These are phyloP conservation scores for Dispira simplex DNA, from an alignment of 192 early-diverging fungal genomes.

Conservation along the genomic window DNA sequence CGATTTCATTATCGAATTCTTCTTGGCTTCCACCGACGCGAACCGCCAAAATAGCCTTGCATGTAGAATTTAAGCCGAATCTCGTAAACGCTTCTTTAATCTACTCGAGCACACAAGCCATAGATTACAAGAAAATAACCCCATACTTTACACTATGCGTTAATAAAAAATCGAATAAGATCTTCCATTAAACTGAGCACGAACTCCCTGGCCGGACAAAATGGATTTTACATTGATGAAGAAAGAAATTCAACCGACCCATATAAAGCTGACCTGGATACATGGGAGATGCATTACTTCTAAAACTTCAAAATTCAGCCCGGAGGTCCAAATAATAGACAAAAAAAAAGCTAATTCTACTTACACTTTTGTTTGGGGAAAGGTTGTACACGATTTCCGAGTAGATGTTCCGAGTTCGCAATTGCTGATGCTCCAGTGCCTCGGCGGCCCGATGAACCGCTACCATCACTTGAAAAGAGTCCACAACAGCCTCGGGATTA, in stretches of 20 bases:
- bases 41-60: neutral
- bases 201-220: too few relatives aligned
- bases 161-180: too few relatives aligned
- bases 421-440: conserved; percentile 23
- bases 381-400: conserved; percentile 44
- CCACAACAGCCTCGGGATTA: conserved; percentile 17
- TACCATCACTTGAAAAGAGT: conserved; percentile 29
- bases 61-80: neutral
- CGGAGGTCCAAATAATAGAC: too few relatives aligned
- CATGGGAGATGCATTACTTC: too few relatives aligned
- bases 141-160: too few relatives aligned
- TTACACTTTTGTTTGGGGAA: conserved; percentile 35
- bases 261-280: too few relatives aligned
- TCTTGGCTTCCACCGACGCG: neutral
- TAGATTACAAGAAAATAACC: too few relatives aligned
- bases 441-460: conserved; percentile 33
- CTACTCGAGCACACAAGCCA: too few relatives aligned
- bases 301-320: too few relatives aligned
- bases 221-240: too few relatives aligned
- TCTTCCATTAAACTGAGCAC: too few relatives aligned
- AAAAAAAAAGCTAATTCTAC: neutral
- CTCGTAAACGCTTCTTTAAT: neutral
- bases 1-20: neutral
- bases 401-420: conserved; percentile 35
- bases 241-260: too few relatives aligned